A percentile compares a stretch with the other conserved stretches of the same genome.
These are phyloP conservation scores for Moringa oleifera DNA, from an alignment of 345 rosid genomes.

Conservation along the genomic window DNA sequence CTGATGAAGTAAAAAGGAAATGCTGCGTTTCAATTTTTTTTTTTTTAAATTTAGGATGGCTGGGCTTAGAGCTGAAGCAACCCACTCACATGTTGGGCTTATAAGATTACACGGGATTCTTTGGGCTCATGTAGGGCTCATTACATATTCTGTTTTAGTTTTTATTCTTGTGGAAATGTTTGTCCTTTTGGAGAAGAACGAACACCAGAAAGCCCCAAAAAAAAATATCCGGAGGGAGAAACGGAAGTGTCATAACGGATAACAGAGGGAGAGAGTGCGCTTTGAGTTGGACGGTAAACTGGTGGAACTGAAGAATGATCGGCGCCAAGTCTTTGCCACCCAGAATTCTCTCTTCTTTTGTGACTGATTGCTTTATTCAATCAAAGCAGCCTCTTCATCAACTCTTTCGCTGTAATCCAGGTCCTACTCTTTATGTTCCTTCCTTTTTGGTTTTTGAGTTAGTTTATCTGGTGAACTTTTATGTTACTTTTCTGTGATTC, in stretches of 20 bases:
- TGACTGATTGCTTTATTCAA: constrained; percentile 40
- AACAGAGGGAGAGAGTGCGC: constrained; percentile 11
- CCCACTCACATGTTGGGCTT: too few species aligned
- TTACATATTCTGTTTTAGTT: too few species aligned
- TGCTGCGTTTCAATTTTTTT: too few species aligned
- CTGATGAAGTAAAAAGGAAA: too few species aligned
- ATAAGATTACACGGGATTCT: too few species aligned
- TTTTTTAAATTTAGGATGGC: too few species aligned
- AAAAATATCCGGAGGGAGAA: not conserved
- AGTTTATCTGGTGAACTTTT: not conserved
- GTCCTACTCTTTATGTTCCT: constrained; percentile 19
- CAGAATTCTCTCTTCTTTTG: constrained; percentile 51
- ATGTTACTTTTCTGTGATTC: not conserved
- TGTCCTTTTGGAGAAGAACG: too few species aligned
- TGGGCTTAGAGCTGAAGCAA: too few species aligned
- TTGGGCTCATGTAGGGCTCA: too few species aligned
- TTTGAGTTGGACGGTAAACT: not conserved
- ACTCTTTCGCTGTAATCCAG: constrained; percentile 44
- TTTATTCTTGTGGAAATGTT: too few species aligned
- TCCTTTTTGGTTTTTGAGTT: not conserved
- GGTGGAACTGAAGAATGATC: constrained; percentile 34
- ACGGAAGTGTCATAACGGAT: constrained; percentile 7
- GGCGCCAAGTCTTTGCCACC: constrained; percentile 58
- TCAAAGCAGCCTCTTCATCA: constrained; percentile 44
- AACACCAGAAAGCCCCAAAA: too few species aligned